Evolutionary conservation across 768 basidiomycete genomes (phyloP).

Genomic region (Macrolepiota dolichaula): DNA sequence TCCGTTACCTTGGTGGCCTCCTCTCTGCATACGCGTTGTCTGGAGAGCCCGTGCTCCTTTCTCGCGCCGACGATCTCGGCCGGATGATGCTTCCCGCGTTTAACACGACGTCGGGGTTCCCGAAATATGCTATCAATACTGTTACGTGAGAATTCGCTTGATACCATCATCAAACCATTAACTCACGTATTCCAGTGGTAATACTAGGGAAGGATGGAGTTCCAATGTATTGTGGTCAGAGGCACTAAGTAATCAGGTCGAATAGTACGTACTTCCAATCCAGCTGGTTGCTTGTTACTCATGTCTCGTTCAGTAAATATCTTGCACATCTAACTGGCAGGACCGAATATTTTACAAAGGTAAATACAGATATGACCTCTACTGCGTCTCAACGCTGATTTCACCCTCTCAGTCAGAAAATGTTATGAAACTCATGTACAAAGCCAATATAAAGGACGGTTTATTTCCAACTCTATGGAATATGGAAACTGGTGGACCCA

Average conservation of each 20-base stretch:
- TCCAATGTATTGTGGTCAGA: slow-evolving; percentile 35
- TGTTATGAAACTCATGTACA: slow-evolving; percentile 47
- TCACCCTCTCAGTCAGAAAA: slow-evolving; percentile 38
- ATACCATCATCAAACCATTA: background rate
- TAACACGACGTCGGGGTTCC: slow-evolving; percentile 65
- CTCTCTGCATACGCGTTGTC: slow-evolving; percentile 79
- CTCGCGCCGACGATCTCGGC: slow-evolving; percentile 73
- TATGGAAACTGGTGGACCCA: slow-evolving; percentile 37
- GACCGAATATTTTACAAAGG: slow-evolving; percentile 52
- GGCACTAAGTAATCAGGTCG: slow-evolving; percentile 59
- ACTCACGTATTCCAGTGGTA: slow-evolving; percentile 26
- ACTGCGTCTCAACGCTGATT: slow-evolving; percentile 10
- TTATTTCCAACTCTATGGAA: slow-evolving; percentile 57
- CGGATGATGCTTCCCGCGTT: slow-evolving; percentile 68
- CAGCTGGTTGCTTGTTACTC: background rate
- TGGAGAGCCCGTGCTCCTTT: slow-evolving; percentile 54
- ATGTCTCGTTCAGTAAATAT: slow-evolving; percentile 52
- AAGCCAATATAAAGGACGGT: slow-evolving; percentile 40
- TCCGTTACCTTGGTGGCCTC: slow-evolving; percentile 82
- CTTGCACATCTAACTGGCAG: slow-evolving; percentile 74
- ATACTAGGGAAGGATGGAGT: slow-evolving; percentile 30
- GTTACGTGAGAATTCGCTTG: slow-evolving; percentile 35
- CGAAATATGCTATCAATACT: slow-evolving; percentile 65
- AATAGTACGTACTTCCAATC: slow-evolving; percentile 37
- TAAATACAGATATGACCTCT: slow-evolving; percentile 10